A percentile compares a stretch with the other conserved stretches of the same genome.
These are phyloP conservation scores for Solanum sparsipilum DNA, from an alignment of 257 asterid genomes.

Conservation along the genomic window DNA sequence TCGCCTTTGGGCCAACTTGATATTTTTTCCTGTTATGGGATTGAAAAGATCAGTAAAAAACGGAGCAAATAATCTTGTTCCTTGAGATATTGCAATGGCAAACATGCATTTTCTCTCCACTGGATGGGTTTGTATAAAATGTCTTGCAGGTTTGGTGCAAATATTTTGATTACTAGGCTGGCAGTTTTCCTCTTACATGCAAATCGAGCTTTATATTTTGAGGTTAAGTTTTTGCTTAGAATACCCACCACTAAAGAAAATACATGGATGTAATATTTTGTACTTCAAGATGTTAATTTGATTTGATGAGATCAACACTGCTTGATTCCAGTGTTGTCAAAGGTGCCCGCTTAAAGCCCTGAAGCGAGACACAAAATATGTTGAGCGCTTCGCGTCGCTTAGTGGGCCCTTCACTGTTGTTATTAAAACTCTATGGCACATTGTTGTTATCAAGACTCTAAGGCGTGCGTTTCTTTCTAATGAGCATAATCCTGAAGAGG, in stretches of 20 bases:
- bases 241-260: background rate
- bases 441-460: background rate
- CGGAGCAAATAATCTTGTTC: background rate
- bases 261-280: background rate
- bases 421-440: background rate
- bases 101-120: background rate
- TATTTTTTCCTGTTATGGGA: background rate
- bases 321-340: background rate
- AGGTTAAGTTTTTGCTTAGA: background rate
- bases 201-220: background rate
- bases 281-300: background rate
- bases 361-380: background rate
- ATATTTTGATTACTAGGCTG: background rate
- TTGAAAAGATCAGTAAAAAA: background rate
- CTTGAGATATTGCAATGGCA: background rate
- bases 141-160: background rate
- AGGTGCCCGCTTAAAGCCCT: background rate
- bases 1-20: background rate
- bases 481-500: background rate
- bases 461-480: background rate
- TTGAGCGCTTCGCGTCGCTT: background rate
- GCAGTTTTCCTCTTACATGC: background rate
- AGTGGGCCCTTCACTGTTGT: background rate
- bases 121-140: background rate
- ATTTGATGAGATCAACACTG: background rate